Evolutionary conservation across 169 alveolate species (phyloP).

Genomic region (Plasmodium coatneyi): DNA sequence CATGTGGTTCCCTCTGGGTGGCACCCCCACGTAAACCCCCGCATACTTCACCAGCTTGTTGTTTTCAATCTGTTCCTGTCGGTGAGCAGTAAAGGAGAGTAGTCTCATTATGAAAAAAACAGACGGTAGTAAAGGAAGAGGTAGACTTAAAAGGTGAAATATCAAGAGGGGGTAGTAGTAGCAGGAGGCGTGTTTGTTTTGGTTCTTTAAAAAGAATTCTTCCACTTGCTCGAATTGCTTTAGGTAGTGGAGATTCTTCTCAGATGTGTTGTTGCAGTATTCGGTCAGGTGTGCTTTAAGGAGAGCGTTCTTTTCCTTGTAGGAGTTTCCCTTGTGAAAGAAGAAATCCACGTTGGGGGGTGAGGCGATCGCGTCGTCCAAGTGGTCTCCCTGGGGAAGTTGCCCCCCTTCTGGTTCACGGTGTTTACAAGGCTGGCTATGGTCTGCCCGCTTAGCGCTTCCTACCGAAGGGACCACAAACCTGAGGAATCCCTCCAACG

Average conservation of each 20-base stretch:
- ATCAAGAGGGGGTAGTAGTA: conserved; percentile 41
- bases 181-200: conserved; percentile 24
- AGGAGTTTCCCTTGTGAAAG: conserved; percentile 23
- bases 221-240: conserved; percentile 26
- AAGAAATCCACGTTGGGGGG: background rate
- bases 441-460: background rate
- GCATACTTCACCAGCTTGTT: conserved; percentile 40
- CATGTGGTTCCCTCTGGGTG: background rate
- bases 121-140: conserved; percentile 4
- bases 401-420: background rate
- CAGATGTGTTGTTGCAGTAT: conserved; percentile 7
- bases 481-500: conserved; percentile 8
- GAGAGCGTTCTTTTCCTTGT: conserved; percentile 19
- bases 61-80: conserved; percentile 43
- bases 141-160: conserved; percentile 18
- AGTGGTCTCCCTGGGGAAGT: background rate
- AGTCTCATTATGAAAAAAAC: conserved; percentile 29
- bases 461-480: background rate
- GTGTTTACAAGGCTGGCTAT: too few relatives aligned
- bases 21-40: conserved; percentile 19
- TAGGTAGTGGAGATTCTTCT: background rate
- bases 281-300: conserved; percentile 13
- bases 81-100: conserved; percentile 42
- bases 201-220: conserved; percentile 17
- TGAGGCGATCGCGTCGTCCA: background rate